phyloP scores from a whole-genome alignment of 2,329 filamentous ascomycete species.

The Tolypocladium album region DNA sequence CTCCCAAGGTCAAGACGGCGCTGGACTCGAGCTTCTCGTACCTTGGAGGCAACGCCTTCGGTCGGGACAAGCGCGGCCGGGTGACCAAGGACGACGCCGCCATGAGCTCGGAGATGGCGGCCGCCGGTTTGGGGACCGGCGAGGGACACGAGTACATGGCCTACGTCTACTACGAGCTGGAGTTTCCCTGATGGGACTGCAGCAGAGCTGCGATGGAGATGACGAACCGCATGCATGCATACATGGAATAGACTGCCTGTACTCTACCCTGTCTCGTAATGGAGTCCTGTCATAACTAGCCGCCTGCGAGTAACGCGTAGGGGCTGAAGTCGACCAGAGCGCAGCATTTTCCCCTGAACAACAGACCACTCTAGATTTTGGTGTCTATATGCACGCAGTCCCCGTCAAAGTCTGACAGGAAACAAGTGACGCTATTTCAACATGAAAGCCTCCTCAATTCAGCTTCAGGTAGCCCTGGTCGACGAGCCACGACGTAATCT shows the following conservation, averaged over 20 bases:
- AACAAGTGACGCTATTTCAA: neutral
- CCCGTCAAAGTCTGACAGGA: too few species aligned
- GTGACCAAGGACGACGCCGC: conserved; percentile 81
- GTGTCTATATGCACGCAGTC: neutral
- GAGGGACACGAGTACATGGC: conserved; percentile 82
- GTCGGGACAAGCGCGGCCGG: conserved; percentile 84
- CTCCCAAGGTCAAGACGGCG: conserved; percentile 66
- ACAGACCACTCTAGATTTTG: neutral
- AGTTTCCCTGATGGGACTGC: conserved; percentile 42
- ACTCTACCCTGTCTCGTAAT: conserved; percentile 14
- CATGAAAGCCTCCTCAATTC: conserved; percentile 4
- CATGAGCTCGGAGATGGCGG: conserved; percentile 73
- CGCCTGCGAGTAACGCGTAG: neutral
- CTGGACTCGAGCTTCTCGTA: conserved; percentile 83
- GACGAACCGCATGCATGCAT: too few species aligned
- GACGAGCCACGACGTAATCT: conserved; percentile 73
- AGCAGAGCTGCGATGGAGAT: neutral
- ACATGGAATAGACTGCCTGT: conserved; percentile 13
- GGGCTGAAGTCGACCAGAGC: neutral
- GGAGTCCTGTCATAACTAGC: neutral
- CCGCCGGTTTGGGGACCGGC: conserved; percentile 54
- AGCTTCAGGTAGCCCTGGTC: conserved; percentile 43
- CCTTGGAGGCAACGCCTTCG: conserved; percentile 88
- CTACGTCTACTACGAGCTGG: conserved; percentile 95
- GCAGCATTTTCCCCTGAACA: neutral